Evolutionary conservation across 768 basidiomycete genomes (phyloP), one percentile per base, ranked within the genome.

Genomic region (Xanthoconium purpureum): DNA sequence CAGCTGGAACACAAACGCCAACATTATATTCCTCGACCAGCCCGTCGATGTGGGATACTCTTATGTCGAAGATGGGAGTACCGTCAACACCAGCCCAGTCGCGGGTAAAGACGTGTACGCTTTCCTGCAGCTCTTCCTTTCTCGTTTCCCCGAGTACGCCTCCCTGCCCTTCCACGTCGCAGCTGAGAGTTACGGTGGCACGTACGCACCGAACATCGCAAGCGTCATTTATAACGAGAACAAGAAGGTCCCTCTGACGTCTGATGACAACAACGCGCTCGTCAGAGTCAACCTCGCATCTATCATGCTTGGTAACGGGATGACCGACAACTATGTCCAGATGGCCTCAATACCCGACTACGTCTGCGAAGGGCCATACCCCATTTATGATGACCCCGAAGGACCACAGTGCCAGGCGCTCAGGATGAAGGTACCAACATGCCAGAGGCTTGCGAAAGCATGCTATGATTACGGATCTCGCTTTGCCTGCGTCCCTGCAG

Each of bases 41-140:
- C 95, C 95, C 18, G 82, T 95, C 62, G 84, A 88, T 54, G 95
- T 97, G 38, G 95, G 96, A 33, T 96, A 81, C 74, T 94, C 91
- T 1, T 98, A 95, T 68, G 81, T 84, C 1, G 82, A 87, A 13
- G 85, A 89, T 38, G 85, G 85, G 37, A 84, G 83, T 2, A 80
- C 78, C 2, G 89, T 98, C 48, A 81, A 84, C 72, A 91, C 81
- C 44, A 89, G 87, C 52, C 92, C 92, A 5, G 85, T 85, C 20
- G 93, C 93, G 3, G 96, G 91, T 18, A 81, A 89, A 72, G 95
- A 98, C 57, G 93, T 99, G 13, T 88, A 89, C 68, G 86, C 87
- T 5, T 92, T 92, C 79, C 76, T 91, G 45, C 80, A 91, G 63
- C 80, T 94, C 42, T 94, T 93, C 82, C 73, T 91, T 55, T 73